These are phyloP conservation scores for Xylaria sp. DNA, from an alignment of 2,329 filamentous ascomycete species.

Conservation along the genomic window DNA sequence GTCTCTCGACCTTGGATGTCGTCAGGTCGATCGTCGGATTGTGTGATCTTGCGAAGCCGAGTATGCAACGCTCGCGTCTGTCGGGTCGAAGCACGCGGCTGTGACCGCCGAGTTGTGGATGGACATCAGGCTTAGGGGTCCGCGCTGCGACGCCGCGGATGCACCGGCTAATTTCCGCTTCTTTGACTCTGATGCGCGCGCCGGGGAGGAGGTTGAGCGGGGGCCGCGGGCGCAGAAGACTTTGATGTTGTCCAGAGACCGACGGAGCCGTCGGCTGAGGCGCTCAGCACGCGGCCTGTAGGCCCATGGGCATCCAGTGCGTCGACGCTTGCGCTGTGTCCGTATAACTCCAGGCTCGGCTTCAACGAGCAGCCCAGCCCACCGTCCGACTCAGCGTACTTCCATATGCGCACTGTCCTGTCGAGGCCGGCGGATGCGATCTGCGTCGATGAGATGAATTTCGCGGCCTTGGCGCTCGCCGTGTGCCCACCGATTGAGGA, in stretches of 20 bases:
- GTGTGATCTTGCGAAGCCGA: slow-evolving; percentile 91
- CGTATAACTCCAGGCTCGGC: slow-evolving; percentile 81
- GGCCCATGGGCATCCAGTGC: slow-evolving; percentile 74
- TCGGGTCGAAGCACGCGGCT: slow-evolving; percentile 81
- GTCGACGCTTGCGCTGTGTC: slow-evolving; percentile 77
- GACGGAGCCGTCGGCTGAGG: slow-evolving; percentile 80
- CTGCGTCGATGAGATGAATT: slow-evolving; percentile 78
- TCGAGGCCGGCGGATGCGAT: slow-evolving; percentile 85
- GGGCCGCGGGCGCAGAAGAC: slow-evolving; percentile 74
- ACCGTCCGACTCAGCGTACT: slow-evolving; percentile 73
- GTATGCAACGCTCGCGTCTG: slow-evolving; percentile 88
- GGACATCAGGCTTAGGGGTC: slow-evolving; percentile 75
- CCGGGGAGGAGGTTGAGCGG: slow-evolving; percentile 71
- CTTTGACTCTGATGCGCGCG: slow-evolving; percentile 69
- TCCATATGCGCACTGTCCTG: slow-evolving; percentile 86
- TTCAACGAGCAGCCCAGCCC: slow-evolving; percentile 67
- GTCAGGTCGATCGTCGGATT: slow-evolving; percentile 90
- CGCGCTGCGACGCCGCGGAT: slow-evolving; percentile 70
- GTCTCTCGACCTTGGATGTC: slow-evolving; percentile 77
- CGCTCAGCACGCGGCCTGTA: slow-evolving; percentile 81
- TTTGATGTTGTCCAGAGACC: slow-evolving; percentile 90
- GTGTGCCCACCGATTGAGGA: slow-evolving; percentile 70
- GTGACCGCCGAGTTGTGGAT: slow-evolving; percentile 78
- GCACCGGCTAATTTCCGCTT: slow-evolving; percentile 71
- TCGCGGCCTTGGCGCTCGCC: slow-evolving; percentile 79